Base-by-base conservation (phyloP, 345 rosid species). In the Citrus trifoliata region DNA sequence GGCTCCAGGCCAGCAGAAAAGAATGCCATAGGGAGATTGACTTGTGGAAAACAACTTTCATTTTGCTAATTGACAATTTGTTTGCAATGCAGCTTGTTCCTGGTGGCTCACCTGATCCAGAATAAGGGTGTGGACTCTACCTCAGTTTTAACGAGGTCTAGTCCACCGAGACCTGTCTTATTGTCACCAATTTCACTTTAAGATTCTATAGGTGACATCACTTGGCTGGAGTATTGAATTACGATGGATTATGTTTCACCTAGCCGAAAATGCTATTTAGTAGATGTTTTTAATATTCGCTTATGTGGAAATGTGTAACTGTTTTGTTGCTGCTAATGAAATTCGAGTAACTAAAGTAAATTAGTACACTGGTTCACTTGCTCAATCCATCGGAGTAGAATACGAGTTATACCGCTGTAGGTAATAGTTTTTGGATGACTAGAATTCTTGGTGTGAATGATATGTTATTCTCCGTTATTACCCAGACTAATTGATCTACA, bases 41-140 rank as follows among this genome's bases (percentile, higher is more conserved):
- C 14, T 18, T 1, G 22, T 1, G 33, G 65, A 30, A 28, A 51
- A 27, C 40, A 61, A 53, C 13, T 10, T 24, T 25, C 59, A 6
- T 25, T 19, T 37, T 63, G 33, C 42, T 35, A 22, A 25, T n/a
- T n/a, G 21, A 67, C 70, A 76, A 32, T 64, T 81, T 85, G 37
- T 68, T 55, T 78, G 56, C 61, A 60, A 76, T 90, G 87, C 92
- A 91, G 99, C 85, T 96, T 82, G 99, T 96, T 77, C 99, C 99
- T 4, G 98, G 98, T 76, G 97, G 99, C 40, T 85, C 90, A 67
- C 99, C 99, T 7, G 91, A 91, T 76, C 87, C 76, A 59, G 87
- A 87, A 76, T 84, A 77, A 84, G 58, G 24, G 30, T 12, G 38
- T 35, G 12, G 5, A 5, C 32, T 42, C 64, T 53, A 67, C 66